Percentiles rank a stretch among this genome's conserved stretches.
Conservation (phyloP, 495 filamentous ascomycete genomes). For the Talaromyces proteolyticus region DNA sequence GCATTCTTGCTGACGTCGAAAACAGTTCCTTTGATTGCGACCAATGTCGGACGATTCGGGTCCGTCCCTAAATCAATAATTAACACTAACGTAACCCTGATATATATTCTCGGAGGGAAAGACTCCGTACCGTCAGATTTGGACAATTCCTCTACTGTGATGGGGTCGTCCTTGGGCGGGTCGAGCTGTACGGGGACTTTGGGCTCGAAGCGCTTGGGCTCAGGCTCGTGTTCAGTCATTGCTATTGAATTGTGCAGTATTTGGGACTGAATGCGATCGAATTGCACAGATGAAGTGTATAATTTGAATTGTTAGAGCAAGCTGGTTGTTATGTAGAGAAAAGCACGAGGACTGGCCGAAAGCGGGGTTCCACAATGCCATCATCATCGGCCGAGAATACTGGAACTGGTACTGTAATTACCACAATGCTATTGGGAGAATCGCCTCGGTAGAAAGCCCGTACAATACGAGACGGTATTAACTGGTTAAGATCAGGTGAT, state of each 20-base stretch:
- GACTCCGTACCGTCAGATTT: conserved; percentile 76
- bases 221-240: conserved; percentile 27
- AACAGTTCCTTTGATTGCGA: conserved; percentile 93
- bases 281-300: not conserved
- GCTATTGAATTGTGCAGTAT: conserved; percentile 4
- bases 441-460: too few species aligned
- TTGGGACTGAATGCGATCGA: not conserved
- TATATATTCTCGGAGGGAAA: too few species aligned
- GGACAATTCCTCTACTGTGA: conserved; percentile 65
- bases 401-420: too few species aligned
- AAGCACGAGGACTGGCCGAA: too few species aligned
- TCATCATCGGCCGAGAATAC: too few species aligned
- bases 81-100: too few species aligned
- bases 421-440: too few species aligned
- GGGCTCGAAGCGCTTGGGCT: conserved; percentile 68
- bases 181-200: conserved; percentile 75
- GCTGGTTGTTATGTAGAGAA: too few species aligned
- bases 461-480: too few species aligned
- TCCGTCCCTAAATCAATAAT: conserved; percentile 42
- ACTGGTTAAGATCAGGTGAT: too few species aligned
- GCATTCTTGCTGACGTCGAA: conserved; percentile 90
- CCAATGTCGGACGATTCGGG: conserved; percentile 67
- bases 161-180: conserved; percentile 84
- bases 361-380: too few species aligned
- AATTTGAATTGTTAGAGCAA: not conserved